Conservation (phyloP, 345 rosid species). For the Hirschfeldia incana region DNA sequence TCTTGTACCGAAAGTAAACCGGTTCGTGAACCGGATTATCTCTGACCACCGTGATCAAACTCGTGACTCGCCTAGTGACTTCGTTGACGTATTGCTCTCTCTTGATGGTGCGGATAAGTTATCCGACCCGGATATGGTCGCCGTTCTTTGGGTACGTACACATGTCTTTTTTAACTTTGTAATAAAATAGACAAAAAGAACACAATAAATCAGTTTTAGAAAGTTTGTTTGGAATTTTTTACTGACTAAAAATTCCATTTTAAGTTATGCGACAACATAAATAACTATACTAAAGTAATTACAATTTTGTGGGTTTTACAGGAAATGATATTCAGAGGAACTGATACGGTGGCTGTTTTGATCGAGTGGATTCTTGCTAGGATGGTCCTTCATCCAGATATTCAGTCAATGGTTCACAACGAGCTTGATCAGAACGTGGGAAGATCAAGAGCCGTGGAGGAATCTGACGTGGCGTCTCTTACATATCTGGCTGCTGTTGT, state of each 20-base stretch:
- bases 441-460: slow-evolving; percentile 54
- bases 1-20: slow-evolving; percentile 70
- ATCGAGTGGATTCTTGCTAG: slow-evolving; percentile 94
- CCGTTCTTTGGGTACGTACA: slow-evolving; percentile 75
- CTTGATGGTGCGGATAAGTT: slow-evolving; percentile 56
- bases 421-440: slow-evolving; percentile 70
- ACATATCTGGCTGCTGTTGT: slow-evolving; percentile 71
- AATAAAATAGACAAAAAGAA: neutral
- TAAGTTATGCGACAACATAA: neutral
- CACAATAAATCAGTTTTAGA: neutral
- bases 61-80: slow-evolving; percentile 44
- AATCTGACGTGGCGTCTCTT: slow-evolving; percentile 52
- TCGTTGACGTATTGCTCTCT: slow-evolving; percentile 66
- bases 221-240: neutral
- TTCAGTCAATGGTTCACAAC: slow-evolving; percentile 66
- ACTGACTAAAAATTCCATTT: too few species aligned
- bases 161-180: neutral
- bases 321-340: slow-evolving; percentile 95
- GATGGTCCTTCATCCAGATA: slow-evolving; percentile 62
- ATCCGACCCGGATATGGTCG: slow-evolving; percentile 62
- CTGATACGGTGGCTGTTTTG: slow-evolving; percentile 84
- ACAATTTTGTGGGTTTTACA: slow-evolving; percentile 26
- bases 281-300: neutral
- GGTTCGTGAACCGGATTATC: slow-evolving; percentile 57
- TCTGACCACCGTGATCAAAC: slow-evolving; percentile 48